phyloP scores from a whole-genome alignment of 139 green algal genomes.

The Chara braunii region DNA sequence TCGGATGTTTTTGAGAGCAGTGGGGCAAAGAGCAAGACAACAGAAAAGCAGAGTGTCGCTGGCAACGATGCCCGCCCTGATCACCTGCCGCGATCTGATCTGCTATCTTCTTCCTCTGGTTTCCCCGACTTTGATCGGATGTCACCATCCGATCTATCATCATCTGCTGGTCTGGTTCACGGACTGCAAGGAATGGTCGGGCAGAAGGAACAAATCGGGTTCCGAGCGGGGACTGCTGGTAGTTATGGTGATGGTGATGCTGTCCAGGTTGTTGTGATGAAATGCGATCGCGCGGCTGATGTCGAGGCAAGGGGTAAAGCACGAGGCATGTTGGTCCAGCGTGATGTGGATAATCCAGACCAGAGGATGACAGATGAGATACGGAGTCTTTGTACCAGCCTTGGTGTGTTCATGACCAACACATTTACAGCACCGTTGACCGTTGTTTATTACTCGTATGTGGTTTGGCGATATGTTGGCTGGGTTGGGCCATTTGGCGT shows the following conservation, averaged over 20 bases:
- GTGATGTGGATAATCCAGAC: conserved; percentile 9
- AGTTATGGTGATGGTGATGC: neutral
- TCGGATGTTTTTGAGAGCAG: no score
- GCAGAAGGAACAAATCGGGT: no score
- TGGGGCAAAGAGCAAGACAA: no score
- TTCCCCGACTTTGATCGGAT: no score
- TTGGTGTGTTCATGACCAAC: conserved; percentile 5
- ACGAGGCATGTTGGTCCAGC: neutral
- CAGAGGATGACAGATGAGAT: conserved; percentile 15
- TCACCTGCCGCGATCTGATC: no score
- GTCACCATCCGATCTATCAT: no score
- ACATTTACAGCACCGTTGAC: neutral
- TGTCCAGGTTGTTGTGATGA: neutral
- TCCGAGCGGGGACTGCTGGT: no score
- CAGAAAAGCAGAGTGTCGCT: no score
- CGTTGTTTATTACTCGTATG: conserved; percentile 7
- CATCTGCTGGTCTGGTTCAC: no score
- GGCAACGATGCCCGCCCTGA: no score
- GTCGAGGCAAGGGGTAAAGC: neutral
- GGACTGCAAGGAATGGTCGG: no score
- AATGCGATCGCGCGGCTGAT: neutral
- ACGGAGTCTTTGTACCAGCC: conserved; percentile 1
- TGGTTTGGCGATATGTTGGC: neutral
- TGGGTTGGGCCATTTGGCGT: neutral
- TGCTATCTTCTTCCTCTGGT: no score